These are phyloP conservation scores for Cercospora sp. DNA, from an alignment of 2,329 filamentous ascomycete genomes.

Conservation along the genomic window DNA sequence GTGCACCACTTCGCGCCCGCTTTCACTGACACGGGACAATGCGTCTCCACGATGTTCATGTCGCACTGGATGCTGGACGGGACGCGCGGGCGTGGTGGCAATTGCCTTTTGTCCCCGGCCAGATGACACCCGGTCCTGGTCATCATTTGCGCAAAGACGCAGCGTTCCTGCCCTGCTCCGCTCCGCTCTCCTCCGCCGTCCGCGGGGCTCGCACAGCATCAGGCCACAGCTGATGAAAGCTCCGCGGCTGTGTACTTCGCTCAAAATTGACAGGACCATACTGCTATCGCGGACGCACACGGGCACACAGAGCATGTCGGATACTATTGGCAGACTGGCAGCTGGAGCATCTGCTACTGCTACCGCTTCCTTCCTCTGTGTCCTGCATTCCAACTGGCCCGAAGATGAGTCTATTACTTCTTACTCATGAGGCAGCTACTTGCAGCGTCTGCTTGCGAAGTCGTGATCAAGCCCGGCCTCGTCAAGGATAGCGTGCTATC, in stretches of 20 bases:
- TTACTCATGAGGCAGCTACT: neutral
- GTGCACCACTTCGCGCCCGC: neutral
- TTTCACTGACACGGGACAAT: neutral
- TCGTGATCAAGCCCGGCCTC: neutral
- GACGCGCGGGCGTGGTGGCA: neutral
- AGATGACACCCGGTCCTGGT: neutral
- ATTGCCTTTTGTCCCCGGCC: neutral
- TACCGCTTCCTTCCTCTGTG: neutral
- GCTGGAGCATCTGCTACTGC: neutral
- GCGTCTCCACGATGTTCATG: neutral
- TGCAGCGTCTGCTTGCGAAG: neutral
- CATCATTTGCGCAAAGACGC: neutral
- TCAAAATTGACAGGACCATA: too few relatives aligned
- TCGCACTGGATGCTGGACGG: neutral
- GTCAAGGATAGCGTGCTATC: neutral
- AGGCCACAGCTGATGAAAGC: neutral
- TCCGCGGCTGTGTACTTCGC: neutral
- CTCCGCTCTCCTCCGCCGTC: neutral
- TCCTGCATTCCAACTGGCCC: neutral
- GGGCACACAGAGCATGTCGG: too few relatives aligned
- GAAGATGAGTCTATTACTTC: neutral
- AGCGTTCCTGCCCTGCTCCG: neutral
- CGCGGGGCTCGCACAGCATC: too few relatives aligned
- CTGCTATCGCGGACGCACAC: neutral
- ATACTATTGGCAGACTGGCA: too few relatives aligned